These are phyloP conservation scores for Miamiensis avidus DNA, from an alignment of 169 alveolate genomes.

Conservation along the genomic window DNA sequence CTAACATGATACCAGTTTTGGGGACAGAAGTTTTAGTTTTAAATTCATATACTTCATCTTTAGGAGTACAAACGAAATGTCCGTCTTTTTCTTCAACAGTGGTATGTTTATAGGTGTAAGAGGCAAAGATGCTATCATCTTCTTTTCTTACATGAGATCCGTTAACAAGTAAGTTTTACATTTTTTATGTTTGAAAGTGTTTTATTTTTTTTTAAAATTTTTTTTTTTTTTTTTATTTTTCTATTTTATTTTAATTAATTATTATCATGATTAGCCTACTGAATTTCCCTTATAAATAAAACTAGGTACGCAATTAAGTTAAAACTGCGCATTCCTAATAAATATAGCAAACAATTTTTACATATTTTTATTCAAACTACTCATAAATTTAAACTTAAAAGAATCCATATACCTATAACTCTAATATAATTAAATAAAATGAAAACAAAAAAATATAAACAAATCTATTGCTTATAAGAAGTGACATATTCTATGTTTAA, in stretches of 20 bases:
- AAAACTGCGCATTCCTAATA: no score
- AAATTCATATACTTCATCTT: slow-evolving; percentile 26
- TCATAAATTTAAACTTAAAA: no score
- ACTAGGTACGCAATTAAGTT: no score
- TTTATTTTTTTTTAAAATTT: not conserved
- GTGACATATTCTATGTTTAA: no score
- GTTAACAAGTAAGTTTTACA: slow-evolving; percentile 19
- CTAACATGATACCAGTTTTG: slow-evolving; percentile 89
- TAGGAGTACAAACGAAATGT: slow-evolving; percentile 37
- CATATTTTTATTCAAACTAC: no score
- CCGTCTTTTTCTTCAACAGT: slow-evolving; percentile 32
- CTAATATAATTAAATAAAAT: no score
- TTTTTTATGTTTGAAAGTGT: not conserved
- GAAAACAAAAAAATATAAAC: no score
- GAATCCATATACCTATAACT: no score
- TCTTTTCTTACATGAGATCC: not conserved
- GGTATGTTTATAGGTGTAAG: slow-evolving; percentile 30
- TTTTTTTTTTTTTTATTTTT: not conserved
- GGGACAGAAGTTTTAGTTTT: slow-evolving; percentile 71
- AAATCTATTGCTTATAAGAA: no score
- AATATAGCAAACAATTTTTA: no score
- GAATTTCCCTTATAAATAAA: no score
- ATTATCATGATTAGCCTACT: not conserved
- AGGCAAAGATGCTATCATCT: slow-evolving; percentile 17
- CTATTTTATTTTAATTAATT: no score